phyloP scores from a whole-genome alignment of 179 eudicot genomes.

The Sideroxylon spinosum region DNA sequence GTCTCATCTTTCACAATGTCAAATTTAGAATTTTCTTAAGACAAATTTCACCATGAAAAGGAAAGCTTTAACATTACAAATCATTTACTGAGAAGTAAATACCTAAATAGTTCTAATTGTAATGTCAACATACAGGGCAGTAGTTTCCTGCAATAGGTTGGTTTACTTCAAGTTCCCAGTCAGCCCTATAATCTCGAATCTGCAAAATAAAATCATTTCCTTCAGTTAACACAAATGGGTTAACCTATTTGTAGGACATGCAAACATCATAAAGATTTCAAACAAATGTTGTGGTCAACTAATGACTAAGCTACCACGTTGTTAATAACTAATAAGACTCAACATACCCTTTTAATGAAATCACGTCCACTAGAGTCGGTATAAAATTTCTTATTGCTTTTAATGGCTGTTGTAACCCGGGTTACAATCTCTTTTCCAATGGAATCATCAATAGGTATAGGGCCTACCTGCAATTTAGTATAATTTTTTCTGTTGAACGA shows the following conservation, averaged over 20 bases:
- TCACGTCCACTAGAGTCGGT: conserved; percentile 96
- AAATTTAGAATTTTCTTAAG: not conserved
- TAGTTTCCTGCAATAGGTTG: conserved; percentile 94
- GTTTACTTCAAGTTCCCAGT: conserved; percentile 87
- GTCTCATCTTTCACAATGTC: not conserved
- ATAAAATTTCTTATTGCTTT: conserved; percentile 66
- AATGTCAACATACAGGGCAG: conserved; percentile 67
- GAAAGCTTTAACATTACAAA: not conserved
- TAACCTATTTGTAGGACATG: not conserved
- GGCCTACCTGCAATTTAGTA: conserved; percentile 62
- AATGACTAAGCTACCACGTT: not conserved
- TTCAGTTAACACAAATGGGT: not conserved
- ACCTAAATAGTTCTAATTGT: not conserved
- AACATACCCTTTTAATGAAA: conserved; percentile 71
- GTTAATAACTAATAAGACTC: not conserved
- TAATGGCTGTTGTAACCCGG: conserved; percentile 48
- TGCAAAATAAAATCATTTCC: conserved; percentile 28
- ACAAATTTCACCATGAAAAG: not conserved
- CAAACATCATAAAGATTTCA: not conserved
- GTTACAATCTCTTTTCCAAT: conserved; percentile 86
- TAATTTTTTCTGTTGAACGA: not conserved
- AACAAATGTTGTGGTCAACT: not conserved
- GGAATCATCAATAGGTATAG: conserved; percentile 78
- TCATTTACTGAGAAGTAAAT: not conserved
- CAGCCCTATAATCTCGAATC: conserved; percentile 88